Percentiles rank a stretch among this genome's conserved stretches.
These are phyloP conservation scores for Neltuma alba DNA, from an alignment of 306 rosid species.

Conservation along the genomic window DNA sequence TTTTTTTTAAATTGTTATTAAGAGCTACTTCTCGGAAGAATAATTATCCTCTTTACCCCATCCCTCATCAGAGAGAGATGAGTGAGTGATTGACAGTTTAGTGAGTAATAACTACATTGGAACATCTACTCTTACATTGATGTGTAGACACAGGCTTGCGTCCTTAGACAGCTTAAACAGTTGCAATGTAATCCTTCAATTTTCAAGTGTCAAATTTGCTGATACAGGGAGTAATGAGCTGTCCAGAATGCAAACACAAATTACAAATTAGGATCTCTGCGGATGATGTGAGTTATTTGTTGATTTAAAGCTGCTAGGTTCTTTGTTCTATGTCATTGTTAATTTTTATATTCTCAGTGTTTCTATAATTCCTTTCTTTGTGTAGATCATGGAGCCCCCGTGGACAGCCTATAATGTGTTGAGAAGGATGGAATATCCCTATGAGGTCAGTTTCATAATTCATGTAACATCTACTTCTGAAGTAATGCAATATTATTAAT, in stretches of 20 bases:
- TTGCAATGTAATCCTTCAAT: constrained; percentile 27
- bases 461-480: constrained; percentile 12
- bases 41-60: not conserved
- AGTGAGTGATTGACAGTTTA: not conserved
- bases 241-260: constrained; percentile 91
- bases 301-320: constrained; percentile 16
- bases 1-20: not conserved
- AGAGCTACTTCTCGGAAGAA: not conserved
- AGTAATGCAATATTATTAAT: constrained; percentile 10
- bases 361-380: constrained; percentile 32
- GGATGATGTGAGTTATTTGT: constrained; percentile 76
- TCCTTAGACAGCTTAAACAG: constrained; percentile 27
- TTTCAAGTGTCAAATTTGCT: constrained; percentile 37
- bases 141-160: constrained; percentile 18
- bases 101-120: not conserved
- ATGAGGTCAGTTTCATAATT: constrained; percentile 62
- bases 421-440: constrained; percentile 91
- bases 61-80: not conserved
- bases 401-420: constrained; percentile 86
- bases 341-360: constrained; percentile 17
- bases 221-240: constrained; percentile 91
- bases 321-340: constrained; percentile 19
- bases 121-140: constrained; percentile 10
- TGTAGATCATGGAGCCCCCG: constrained; percentile 98
- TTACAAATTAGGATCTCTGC: constrained; percentile 83